Percentiles rank a stretch among this genome's conserved stretches.
phyloP scores from a whole-genome alignment of 495 filamentous ascomycete genomes.

The Podospora anserina region DNA sequence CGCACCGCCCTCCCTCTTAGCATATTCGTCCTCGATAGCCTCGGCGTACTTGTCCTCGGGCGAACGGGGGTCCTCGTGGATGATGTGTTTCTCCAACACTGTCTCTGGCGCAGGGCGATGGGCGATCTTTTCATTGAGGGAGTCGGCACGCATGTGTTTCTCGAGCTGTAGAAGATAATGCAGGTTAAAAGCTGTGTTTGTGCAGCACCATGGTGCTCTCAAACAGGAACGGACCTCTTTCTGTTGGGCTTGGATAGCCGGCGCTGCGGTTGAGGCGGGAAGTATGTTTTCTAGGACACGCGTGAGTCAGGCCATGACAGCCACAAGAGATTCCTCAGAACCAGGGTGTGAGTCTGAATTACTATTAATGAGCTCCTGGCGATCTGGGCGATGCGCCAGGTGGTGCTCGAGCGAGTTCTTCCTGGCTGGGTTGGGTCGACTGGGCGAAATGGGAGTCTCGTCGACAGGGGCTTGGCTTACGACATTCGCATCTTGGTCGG shows the following conservation, averaged over 20 bases:
- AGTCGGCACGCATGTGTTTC: constrained; percentile 79
- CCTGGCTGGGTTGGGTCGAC: constrained; percentile 53
- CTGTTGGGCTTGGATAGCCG: constrained; percentile 71
- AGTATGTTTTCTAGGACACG: constrained; percentile 67
- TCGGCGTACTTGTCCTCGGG: constrained; percentile 49
- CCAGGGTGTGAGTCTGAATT: constrained; percentile 28
- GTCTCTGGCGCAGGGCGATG: constrained; percentile 70
- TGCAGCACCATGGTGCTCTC: not conserved
- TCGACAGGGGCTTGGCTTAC: constrained; percentile 31
- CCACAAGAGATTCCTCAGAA: constrained; percentile 4
- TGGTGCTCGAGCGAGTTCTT: constrained; percentile 89
- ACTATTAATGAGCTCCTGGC: constrained; percentile 83
- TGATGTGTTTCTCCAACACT: constrained; percentile 72
- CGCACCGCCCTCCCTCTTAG: constrained; percentile 49
- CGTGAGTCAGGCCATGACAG: constrained; percentile 12
- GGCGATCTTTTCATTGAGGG: constrained; percentile 76
- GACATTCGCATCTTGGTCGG: constrained; percentile 32
- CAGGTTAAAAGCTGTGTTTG: constrained; percentile 1
- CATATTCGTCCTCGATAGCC: constrained; percentile 50
- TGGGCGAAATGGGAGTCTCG: constrained; percentile 64
- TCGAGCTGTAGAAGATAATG: constrained; percentile 49
- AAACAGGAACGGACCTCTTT: constrained; percentile 50
- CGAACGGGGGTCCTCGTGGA: constrained; percentile 59
- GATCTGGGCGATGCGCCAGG: constrained; percentile 72
- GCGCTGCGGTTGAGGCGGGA: constrained; percentile 68